phyloP scores from a whole-genome alignment of 2,329 filamentous ascomycete genomes.

The Helicocarpus griseus region DNA sequence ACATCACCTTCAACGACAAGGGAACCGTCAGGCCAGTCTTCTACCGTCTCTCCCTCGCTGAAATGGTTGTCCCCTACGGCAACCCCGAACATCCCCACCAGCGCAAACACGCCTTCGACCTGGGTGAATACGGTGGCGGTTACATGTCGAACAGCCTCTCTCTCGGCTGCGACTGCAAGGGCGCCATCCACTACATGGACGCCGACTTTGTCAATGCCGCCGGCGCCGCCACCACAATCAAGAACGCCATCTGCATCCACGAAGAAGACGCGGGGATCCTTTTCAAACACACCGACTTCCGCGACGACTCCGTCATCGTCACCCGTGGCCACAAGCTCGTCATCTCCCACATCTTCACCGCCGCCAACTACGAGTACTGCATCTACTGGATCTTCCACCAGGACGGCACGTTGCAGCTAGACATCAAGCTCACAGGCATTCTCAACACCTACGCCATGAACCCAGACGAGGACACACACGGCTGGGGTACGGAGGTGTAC shows the following conservation, averaged over 20 bases:
- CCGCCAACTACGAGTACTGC: slow-evolving; percentile 91
- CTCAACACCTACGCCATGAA: slow-evolving; percentile 83
- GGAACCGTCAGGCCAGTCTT: slow-evolving; percentile 68
- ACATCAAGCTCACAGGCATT: slow-evolving; percentile 86
- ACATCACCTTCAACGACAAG: slow-evolving; percentile 84
- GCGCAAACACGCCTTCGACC: slow-evolving; percentile 39
- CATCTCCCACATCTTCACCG: slow-evolving; percentile 86
- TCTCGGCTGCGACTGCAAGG: slow-evolving; percentile 58
- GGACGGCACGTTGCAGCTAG: slow-evolving; percentile 83
- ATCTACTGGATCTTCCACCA: slow-evolving; percentile 85
- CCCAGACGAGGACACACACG: slow-evolving; percentile 68
- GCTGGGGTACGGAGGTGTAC: slow-evolving; percentile 88
- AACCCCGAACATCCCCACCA: slow-evolving; percentile 42
- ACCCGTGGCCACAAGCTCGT: slow-evolving; percentile 79
- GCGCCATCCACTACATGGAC: slow-evolving; percentile 83
- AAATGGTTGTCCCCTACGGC: slow-evolving; percentile 81
- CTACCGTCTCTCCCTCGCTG: slow-evolving; percentile 77
- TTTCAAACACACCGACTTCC: slow-evolving; percentile 92
- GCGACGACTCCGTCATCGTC: slow-evolving; percentile 77
- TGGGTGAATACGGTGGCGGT: slow-evolving; percentile 39
- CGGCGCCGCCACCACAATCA: slow-evolving; percentile 68
- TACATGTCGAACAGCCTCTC: slow-evolving; percentile 41
- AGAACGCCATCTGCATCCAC: slow-evolving; percentile 92
- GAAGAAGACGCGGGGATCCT: slow-evolving; percentile 87
- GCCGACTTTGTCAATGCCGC: slow-evolving; percentile 71